Evolutionary conservation across 306 rosid species (phyloP), one percentile per base, ranked within the genome.

Genomic region (Cicer yamashitae): DNA sequence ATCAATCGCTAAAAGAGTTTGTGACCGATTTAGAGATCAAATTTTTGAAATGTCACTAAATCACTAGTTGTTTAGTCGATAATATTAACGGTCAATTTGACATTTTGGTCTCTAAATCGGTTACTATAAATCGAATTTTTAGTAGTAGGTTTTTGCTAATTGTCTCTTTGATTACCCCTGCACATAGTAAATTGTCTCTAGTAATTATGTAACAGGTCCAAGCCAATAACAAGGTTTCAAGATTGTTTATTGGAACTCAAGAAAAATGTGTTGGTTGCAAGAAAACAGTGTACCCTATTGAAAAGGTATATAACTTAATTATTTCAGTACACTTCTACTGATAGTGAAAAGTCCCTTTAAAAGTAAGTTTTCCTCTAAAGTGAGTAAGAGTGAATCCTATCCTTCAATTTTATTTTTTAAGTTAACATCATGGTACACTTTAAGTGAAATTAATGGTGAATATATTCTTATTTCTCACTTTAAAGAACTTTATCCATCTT

Each of bases 211-310:
- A 61, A 12, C 90, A 94, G 98, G 87, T 74, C 71, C 92, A 84
- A 44, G 53, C 84, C 79, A 87, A 81, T 71, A 92, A 89, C 85
- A 94, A 77, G 78, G 80, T 89, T 67, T 90, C 96, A 54, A 89
- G 87, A 47, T 67, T 90, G 78, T 94, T 94, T 84, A 84, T 88
- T 20, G 97, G 97, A 58, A 94, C 99, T 71, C 94, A 92, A 47
- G 99, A 94, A 46, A 94, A 94, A 83, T 94, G 97, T 83, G 86
- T 90, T 78, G 83, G 86, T 59, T 94, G 99, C 93, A 77, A 84
- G 65, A 92, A 85, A 81, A 94, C 96, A 30, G 96, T 92, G 67
- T 94, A 92, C 80, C 99, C 96, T 41, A 90, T 90, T 79, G 99
- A 94, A 84, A 92, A 89, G 97, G 99, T 90, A 82, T 56, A 13